A percentile compares a stretch with the other conserved stretches of the same genome.
Conservation (phyloP, 306 rosid species). For the Parietaria judaica region DNA sequence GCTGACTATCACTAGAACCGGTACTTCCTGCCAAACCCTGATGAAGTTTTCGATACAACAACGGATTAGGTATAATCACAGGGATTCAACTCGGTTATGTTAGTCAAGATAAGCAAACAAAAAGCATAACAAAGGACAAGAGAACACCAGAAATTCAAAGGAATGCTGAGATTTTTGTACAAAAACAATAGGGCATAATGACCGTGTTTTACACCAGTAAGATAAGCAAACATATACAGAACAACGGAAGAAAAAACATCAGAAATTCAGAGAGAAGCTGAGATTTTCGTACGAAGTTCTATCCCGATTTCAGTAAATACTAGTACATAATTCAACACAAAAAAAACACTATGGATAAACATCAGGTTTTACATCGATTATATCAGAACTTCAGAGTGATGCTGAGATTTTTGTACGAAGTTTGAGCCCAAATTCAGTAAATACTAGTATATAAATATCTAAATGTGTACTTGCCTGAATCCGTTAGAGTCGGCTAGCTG, state of each 20-base stretch:
- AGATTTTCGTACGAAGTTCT: too few species aligned
- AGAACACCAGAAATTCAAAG: background rate
- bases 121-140: background rate
- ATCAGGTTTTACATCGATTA: too few species aligned
- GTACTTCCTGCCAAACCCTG: slow-evolving; percentile 98
- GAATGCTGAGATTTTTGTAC: background rate
- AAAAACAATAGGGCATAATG: too few species aligned
- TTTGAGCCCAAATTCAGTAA: too few species aligned
- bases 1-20: slow-evolving; percentile 90
- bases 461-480: slow-evolving; percentile 54
- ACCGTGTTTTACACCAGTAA: too few species aligned
- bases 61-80: slow-evolving; percentile 3
- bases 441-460: background rate
- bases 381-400: background rate
- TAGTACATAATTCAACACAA: too few species aligned
- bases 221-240: too few species aligned
- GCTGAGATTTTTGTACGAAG: background rate
- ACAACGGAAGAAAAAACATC: too few species aligned
- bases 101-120: background rate
- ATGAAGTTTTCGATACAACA: background rate
- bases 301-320: too few species aligned
- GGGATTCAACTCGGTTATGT: slow-evolving; percentile 2
- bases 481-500: slow-evolving; percentile 44
- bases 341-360: too few species aligned
- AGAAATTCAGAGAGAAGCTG: background rate